phyloP scores from a whole-genome alignment of 2,329 filamentous ascomycete species.

The Fusarium floridanum region DNA sequence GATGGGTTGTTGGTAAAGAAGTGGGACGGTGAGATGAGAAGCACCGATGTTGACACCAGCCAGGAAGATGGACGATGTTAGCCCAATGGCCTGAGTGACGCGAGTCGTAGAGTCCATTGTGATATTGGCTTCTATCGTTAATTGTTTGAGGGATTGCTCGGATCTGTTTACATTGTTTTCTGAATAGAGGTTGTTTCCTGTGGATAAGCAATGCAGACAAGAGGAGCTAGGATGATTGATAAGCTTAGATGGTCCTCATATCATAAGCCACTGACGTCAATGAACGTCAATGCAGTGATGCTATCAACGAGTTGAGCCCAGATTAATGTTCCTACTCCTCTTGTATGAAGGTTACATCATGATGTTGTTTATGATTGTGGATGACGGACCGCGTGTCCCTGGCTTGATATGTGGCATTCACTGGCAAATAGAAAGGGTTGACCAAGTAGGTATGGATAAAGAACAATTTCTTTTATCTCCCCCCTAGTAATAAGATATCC shows the following conservation, averaged over 20 bases:
- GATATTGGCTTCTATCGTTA: not conserved
- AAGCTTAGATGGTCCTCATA: not conserved
- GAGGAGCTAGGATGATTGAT: not conserved
- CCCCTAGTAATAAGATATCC: not conserved
- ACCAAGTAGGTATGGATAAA: not conserved
- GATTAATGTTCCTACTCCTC: not conserved
- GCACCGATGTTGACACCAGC: slow-evolving; percentile 32
- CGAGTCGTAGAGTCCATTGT: slow-evolving; percentile 26
- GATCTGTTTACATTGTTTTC: not conserved
- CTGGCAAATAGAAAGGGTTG: not conserved
- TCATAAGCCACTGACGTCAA: not conserved
- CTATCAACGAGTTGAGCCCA: not conserved
- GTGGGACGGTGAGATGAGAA: slow-evolving; percentile 34
- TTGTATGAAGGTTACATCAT: not conserved
- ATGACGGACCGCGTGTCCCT: not conserved
- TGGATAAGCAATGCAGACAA: not conserved
- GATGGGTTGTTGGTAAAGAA: slow-evolving; percentile 31
- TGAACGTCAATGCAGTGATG: not conserved
- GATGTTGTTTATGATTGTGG: not conserved
- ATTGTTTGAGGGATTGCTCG: too few relatives aligned
- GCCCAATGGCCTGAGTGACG: slow-evolving; percentile 19
- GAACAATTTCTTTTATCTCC: not conserved
- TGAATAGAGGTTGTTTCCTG: not conserved
- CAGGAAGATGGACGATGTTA: slow-evolving; percentile 33
- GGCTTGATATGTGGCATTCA: not conserved